Percentiles rank a stretch among this genome's conserved stretches.
These are phyloP conservation scores for Dalbergia cultrata DNA, from an alignment of 306 rosid species.

Conservation along the genomic window DNA sequence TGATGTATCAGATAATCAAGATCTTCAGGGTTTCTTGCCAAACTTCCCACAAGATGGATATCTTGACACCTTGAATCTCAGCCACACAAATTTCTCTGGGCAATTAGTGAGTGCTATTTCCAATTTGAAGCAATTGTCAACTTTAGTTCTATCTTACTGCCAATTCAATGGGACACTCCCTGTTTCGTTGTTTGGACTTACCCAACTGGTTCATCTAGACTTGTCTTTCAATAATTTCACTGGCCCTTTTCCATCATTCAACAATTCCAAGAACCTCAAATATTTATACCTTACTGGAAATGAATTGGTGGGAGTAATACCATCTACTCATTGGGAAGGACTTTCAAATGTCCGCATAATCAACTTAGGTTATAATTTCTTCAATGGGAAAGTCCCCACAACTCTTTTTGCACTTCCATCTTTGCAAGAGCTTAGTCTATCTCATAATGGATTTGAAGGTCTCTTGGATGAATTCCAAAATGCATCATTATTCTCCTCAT, in stretches of 20 bases:
- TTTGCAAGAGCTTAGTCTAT: constrained; percentile 26
- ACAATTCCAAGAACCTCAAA: constrained; percentile 41
- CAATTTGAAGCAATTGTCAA: constrained; percentile 41
- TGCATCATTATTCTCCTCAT: not conserved
- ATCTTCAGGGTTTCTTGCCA: constrained; percentile 51
- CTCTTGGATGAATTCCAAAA: constrained; percentile 22
- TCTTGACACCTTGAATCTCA: constrained; percentile 12
- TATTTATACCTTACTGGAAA: constrained; percentile 39
- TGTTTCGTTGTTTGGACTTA: constrained; percentile 38
- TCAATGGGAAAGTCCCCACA: constrained; percentile 45
- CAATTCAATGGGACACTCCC: constrained; percentile 52
- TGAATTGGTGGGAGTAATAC: constrained; percentile 29
- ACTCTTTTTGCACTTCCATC: constrained; percentile 40
- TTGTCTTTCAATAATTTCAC: constrained; percentile 47
- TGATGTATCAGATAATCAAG: constrained; percentile 42
- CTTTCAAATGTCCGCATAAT: constrained; percentile 32
- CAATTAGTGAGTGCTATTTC: constrained; percentile 28
- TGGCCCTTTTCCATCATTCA: constrained; percentile 56
- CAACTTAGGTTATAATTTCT: constrained; percentile 30
- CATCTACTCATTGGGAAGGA: constrained; percentile 30
- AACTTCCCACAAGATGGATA: constrained; percentile 37
- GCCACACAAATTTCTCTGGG: constrained; percentile 48
- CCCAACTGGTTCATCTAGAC: constrained; percentile 46
- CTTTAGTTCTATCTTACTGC: constrained; percentile 43
- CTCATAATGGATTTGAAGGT: constrained; percentile 44